Conservation (phyloP, 805 yeast genomes). For the Saturnispora hagleri region DNA sequence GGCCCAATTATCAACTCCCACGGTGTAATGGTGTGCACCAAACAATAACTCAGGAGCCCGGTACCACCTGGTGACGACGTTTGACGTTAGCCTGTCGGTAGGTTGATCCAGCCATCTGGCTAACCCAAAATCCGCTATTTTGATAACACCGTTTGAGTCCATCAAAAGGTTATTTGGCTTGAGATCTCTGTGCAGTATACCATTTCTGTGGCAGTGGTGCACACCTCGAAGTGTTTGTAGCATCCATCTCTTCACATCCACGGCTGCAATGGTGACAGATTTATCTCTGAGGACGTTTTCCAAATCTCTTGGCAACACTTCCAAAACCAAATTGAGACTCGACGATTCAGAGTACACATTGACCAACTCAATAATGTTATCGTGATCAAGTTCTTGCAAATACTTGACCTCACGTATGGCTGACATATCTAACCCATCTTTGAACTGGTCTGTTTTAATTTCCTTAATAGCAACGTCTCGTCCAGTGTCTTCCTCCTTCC, state of each 20-base stretch:
- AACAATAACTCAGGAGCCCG: slow-evolving; percentile 89
- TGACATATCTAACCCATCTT: slow-evolving; percentile 96
- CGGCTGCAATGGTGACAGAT: slow-evolving; percentile 64
- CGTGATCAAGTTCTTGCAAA: slow-evolving; percentile 69
- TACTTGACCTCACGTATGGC: slow-evolving; percentile 92
- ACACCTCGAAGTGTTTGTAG: slow-evolving; percentile 91
- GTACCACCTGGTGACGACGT: slow-evolving; percentile 97
- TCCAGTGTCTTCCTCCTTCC: slow-evolving; percentile 47
- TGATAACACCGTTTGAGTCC: slow-evolving; percentile 80
- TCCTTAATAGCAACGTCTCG: slow-evolving; percentile 85
- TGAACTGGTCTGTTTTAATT: slow-evolving; percentile 87
- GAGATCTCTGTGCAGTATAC: slow-evolving; percentile 83
- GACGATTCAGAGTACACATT: slow-evolving; percentile 68
- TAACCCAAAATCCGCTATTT: slow-evolving; percentile 95
- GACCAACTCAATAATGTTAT: slow-evolving; percentile 75
- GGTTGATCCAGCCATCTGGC: slow-evolving; percentile 80
- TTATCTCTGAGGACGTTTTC: slow-evolving; percentile 84
- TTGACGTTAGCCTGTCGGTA: slow-evolving; percentile 72
- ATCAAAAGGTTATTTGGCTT: slow-evolving; percentile 86
- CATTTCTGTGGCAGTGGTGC: slow-evolving; percentile 91
- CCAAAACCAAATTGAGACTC: slow-evolving; percentile 78
- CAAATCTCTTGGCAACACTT: slow-evolving; percentile 84
- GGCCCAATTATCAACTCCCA: slow-evolving; percentile 92
- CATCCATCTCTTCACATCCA: slow-evolving; percentile 89
- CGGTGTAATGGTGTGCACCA: slow-evolving; percentile 83